These are phyloP conservation scores for Camelina hispida DNA, from an alignment of 345 rosid species.

Conservation along the genomic window DNA sequence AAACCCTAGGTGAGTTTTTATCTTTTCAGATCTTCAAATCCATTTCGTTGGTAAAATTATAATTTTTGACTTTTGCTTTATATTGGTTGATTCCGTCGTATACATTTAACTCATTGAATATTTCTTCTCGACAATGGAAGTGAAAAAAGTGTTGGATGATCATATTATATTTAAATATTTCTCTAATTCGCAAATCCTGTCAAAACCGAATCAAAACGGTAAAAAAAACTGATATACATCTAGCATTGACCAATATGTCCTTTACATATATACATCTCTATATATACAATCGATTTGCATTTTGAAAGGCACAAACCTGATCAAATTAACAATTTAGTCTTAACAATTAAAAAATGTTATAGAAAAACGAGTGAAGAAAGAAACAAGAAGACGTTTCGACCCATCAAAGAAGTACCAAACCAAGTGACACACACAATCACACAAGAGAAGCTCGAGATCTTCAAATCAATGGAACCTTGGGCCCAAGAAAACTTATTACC, in stretches of 20 bases:
- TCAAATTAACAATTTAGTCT: neutral
- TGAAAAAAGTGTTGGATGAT: neutral
- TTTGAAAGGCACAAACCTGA: neutral
- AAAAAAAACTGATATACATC: no score
- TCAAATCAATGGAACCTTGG: conserved; percentile 52
- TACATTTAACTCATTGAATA: neutral
- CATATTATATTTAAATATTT: neutral
- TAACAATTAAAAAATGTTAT: neutral
- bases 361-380: conserved; percentile 25
- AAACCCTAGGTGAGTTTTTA: conserved; percentile 27
- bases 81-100: neutral
- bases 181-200: neutral
- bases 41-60: neutral
- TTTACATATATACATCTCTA: no score
- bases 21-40: neutral
- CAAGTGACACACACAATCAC: conserved; percentile 50
- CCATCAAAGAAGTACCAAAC: conserved; percentile 39
- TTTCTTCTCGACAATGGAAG: neutral
- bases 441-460: conserved; percentile 57
- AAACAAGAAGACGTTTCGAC: conserved; percentile 29
- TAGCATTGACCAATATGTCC: no score
- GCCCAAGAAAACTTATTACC: conserved; percentile 49
- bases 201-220: neutral
- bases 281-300: neutral
- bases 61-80: neutral